Evolutionary conservation across 768 basidiomycete genomes (phyloP), one percentile per base, ranked within the genome.

Genomic region (Fibroporia radiculosa): DNA sequence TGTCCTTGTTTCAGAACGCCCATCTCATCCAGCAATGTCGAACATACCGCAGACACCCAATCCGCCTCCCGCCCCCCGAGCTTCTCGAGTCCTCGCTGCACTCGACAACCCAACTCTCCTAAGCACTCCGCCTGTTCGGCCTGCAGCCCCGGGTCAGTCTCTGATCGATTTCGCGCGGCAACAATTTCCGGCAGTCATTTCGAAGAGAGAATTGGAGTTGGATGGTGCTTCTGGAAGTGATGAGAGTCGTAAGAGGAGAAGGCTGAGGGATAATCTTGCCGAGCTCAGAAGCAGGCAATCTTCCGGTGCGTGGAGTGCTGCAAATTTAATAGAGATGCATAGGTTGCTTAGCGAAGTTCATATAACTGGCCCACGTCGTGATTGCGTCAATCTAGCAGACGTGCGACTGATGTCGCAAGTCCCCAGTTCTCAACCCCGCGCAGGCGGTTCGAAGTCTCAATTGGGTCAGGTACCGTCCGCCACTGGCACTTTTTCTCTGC

Each of bases 401-500:
- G 6, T 44, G 16, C 32, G 18, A 19, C 36, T 27, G 28, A 37
- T 39, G 39, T 46, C 45, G 3, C 36, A 46, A n/a, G 16, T 46
- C 3, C 27, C 40, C 10, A 27, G 44, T 3, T 37, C 44, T 11
- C 42, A 39, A 31, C 36, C 32, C n/a, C 6, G 36, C 40, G 26
- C n/a, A n/a, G n/a, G n/a, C n/a, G n/a, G n/a, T n/a, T n/a, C n/a
- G n/a, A n/a, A n/a, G n/a, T n/a, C n/a, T n/a, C n/a, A n/a, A n/a
- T n/a, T n/a, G n/a, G n/a, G n/a, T n/a, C n/a, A n/a, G n/a, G n/a
- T n/a, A n/a, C n/a, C n/a, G n/a, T 1, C 14, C 4, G 10, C n/a
- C 7, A 11, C 16, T 19, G 18, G 35, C 10, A 54, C 48, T 0
- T 82, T 82, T 51, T 50, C 42, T 14, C 49, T 83, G 12, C 66